phyloP scores from a whole-genome alignment of 1,139 yeast species.

The Zygosaccharomyces sapae region DNA sequence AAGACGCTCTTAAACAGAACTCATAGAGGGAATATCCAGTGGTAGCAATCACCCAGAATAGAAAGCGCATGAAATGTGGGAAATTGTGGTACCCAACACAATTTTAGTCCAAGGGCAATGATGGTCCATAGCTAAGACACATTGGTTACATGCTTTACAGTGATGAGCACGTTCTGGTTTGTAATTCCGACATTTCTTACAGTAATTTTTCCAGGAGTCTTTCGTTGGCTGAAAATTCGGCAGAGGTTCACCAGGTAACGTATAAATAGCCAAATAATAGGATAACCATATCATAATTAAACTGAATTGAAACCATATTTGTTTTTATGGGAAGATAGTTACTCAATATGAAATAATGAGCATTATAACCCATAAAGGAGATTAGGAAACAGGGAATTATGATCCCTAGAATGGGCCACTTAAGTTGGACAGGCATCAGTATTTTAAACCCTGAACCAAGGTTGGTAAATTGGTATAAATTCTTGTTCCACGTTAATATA shows the following conservation, averaged over 20 bases:
- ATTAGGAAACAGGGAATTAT: conserved; percentile 68
- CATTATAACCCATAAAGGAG: conserved; percentile 56
- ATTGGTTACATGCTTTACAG: conserved; percentile 57
- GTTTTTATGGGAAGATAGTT: conserved; percentile 43
- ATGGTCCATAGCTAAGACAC: conserved; percentile 80
- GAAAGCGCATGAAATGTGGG: conserved; percentile 79
- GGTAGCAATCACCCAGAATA: conserved; percentile 60
- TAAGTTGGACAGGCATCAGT: conserved; percentile 41
- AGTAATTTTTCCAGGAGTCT: conserved; percentile 55
- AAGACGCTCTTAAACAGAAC: conserved; percentile 41
- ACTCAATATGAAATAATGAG: conserved; percentile 55
- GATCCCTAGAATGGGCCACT: conserved; percentile 62
- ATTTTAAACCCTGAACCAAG: background rate
- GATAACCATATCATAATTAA: conserved; percentile 66
- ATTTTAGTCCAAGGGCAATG: conserved; percentile 86
- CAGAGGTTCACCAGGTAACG: conserved; percentile 59
- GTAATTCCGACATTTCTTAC: conserved; percentile 57
- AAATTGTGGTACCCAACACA: conserved; percentile 77
- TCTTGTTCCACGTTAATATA: background rate
- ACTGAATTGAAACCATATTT: conserved; percentile 47
- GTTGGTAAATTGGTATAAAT: background rate
- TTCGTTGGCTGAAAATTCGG: conserved; percentile 38
- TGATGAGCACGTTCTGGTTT: conserved; percentile 82
- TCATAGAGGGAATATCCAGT: conserved; percentile 48
- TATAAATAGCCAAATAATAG: conserved; percentile 55